Base-by-base conservation (phyloP, 345 rosid genomes). In the Clausena lansium region DNA sequence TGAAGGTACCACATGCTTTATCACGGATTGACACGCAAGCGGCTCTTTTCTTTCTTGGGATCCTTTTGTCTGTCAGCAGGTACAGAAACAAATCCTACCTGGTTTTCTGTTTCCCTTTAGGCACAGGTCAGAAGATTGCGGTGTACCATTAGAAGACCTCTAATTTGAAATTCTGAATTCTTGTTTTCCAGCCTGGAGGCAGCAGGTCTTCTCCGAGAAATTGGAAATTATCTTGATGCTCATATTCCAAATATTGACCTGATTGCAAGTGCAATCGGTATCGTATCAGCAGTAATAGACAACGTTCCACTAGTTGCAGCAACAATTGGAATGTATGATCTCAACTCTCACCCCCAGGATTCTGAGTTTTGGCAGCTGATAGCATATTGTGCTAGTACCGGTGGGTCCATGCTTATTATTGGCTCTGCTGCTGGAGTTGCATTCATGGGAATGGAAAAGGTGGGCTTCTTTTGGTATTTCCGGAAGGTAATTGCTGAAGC, bases 401-500 rank as follows among this genome's bases (percentile, higher is more conserved):
- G 99, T 74, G 99, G 99, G 75, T 95, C 98, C 54, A 93, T 92
- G 95, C 93, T 93, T 7, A 76, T 94, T 64, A 90, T 95, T 39
- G 99, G 98, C 61, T 95, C 99, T 27, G 99, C 99, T 3, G 97
- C 98, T 70, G 99, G 99, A 81, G 99, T 95, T 27, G 98, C 99
- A 25, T 89, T 78, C 78, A 95, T 92, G 99, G 99, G 99, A 22
- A 95, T 93, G 98, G 99, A 95, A 80, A 92, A 95, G 85, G 89
- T 93, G 20, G 95, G 93, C 82, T 95, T 95, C 93, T 93, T 93
- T 73, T 95, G 98, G 99, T 95, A 95, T 79, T 76, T 95, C 50
- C 88, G 90, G 30, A 95, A 95, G 98, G 99, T 92, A 71, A 30
- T 60, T 71, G 67, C 67, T 9, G 71, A 65, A 32, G 64, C 68